Evolutionary conservation across 1,284 basidiomycete genomes (phyloP), one percentile per base, ranked within the genome.

Genomic region (Tausonia pullulans): DNA sequence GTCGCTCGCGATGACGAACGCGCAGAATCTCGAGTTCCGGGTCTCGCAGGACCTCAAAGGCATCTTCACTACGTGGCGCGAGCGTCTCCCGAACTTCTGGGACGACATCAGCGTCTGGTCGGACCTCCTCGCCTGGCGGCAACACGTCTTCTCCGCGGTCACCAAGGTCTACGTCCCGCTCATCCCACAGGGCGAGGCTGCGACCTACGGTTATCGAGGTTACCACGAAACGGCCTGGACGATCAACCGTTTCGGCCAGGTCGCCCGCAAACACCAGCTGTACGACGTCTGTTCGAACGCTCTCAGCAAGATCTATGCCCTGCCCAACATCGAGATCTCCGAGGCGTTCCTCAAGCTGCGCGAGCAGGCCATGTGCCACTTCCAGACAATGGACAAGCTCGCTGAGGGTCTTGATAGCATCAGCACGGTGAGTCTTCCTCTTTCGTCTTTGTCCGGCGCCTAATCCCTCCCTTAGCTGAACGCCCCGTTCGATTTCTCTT

Each of bases 191-290:
- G 71, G 71, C 41, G 77, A 78, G 62, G 78, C 79, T 43, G 78
- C 78, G 49, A 98, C 94, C 2, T 91, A 87, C 73, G 96, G 95
- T 4, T 98, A 93, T 76, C 84, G 97, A 63, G 97, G 96, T n/a
- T 98, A 92, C 75, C 97, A 99, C 74, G 96, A 98, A 80, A 98
- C 94, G 0, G 96, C 96, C 3, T 99, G 96, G 97, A 98, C 98
- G 75, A 98, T 98, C 80, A 99, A 99, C 75, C 87, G 96, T 8
- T 98, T 99, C 74, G 97, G 97, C n/a, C 96, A 98, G 74, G 93
- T 98, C 63, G 95, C 97, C 41, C 83, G 96, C 67, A 97, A 98
- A 78, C 96, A 99, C 73, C 90, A 95, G 68, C 82, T 99, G 9
- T 82, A 94, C 61, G 95, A 98, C 62, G 95, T 97, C 61, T 99